Conservation (phyloP, 1,284 basidiomycete species). For the Taiwanofungus camphoratus region DNA sequence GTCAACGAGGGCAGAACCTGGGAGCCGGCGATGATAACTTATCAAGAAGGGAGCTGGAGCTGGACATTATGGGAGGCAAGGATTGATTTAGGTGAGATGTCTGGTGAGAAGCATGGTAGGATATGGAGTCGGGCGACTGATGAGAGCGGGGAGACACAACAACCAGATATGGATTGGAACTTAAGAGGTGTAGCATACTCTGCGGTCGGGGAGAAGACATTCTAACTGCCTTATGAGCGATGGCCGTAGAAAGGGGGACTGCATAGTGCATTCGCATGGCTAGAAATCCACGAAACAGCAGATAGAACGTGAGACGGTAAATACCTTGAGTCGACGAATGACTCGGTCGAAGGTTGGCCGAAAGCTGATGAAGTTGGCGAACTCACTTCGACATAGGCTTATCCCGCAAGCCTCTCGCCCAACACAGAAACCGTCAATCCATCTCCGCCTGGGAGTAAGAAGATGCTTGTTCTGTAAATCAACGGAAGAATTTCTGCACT, state of each 20-base stretch:
- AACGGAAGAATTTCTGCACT: no score
- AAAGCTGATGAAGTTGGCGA: no score
- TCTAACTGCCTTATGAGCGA: background rate
- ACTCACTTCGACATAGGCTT: no score
- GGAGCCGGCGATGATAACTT: constrained; percentile 47
- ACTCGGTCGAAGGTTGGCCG: no score
- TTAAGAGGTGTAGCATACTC: constrained; percentile 50
- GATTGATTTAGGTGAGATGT: constrained; percentile 25
- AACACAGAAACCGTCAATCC: no score
- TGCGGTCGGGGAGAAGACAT: constrained; percentile 2
- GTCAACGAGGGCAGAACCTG: constrained; percentile 47
- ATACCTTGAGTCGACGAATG: no score
- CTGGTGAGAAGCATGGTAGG: constrained; percentile 8
- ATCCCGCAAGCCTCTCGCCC: no score
- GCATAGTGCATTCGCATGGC: background rate
- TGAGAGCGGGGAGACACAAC: constrained; percentile 38
- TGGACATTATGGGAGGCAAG: constrained; percentile 62
- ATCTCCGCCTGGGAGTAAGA: no score
- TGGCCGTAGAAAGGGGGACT: background rate
- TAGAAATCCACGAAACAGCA: no score
- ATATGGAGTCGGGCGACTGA: constrained; percentile 41
- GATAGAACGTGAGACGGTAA: no score
- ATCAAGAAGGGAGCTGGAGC: constrained; percentile 61
- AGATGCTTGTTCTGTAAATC: no score
- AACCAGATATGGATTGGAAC: constrained; percentile 47